Evolutionary conservation across 31 red algal species (phyloP), one percentile per base, ranked within the genome.

Genomic region (Pterothamnion heteromorphum): DNA sequence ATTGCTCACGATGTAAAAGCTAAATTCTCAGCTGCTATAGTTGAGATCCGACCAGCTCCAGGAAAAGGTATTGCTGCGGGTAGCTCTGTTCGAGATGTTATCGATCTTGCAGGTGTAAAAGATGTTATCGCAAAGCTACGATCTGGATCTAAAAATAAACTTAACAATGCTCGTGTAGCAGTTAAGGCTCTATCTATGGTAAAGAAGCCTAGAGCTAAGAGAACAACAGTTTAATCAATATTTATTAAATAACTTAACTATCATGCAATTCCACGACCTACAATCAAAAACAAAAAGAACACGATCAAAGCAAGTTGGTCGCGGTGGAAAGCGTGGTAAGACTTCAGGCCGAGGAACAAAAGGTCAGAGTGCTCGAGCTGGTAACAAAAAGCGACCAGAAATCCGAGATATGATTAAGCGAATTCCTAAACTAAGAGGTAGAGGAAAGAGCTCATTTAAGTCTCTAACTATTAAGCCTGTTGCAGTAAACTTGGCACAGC

Each of bases 261-360:
- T 76, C 30, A 86, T 86, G 81, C 81, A 39, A 86, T 24, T 86
- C 22, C 81, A 86, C 81, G 81, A 86, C 35, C 35, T 86, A 34
- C 27, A 86, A 86, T 24, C 27, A 39, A 24, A 28, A 35, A 39
- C 33, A 34, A 28, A 36, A 35, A 36, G 22, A 24, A 32, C 28
- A 86, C 22, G 35, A 24, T 39, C 33, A 37, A 86, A 86, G 35
- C 81, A 35, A 37, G 36, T 86, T 24, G 81, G 81, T 32, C 81
- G 81, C 27, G 81, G 81, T 32, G 81, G 36, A 86, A 39, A 34
- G 81, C 81, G 36, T 34, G 81, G 81, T 86, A 86, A 86, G 35
- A 86, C 81, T 26, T 34, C 81, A 24, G 81, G 81, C 22, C 27
- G 35, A 39, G 81, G 81, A 34, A 86, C 35, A 35, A 86, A 86